Evolutionary conservation across 257 asterid genomes (phyloP), one percentile per base, ranked within the genome.

Genomic region (Verbascum thapsus): DNA sequence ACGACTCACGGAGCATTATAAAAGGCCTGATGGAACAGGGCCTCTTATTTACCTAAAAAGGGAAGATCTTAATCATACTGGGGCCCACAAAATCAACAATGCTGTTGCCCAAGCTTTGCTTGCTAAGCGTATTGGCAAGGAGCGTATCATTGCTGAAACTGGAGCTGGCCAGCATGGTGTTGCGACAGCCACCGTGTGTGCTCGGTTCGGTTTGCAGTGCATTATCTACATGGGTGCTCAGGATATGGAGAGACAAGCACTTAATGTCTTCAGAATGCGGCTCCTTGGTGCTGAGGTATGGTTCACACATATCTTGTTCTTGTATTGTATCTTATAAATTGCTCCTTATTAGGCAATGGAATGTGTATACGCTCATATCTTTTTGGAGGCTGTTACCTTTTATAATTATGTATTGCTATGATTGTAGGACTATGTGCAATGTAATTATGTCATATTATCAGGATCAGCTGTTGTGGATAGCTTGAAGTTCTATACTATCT

Each of bases 151-250:
- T 50, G 91, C 88, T 44, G 88, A 81, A 67, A 84, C 91, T 35
- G 91, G 91, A 26, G 91, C 91, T 54, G 91, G 91, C 53, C 91
- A 84, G 72, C 91, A 84, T 69, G 91, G 91, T 58, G 91, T 84
- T 70, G 91, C 91, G 22, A 81, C 86, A 0, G 88, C 88, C 23
- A 81, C 91, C 10, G 91, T 79, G 41, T 84, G 91, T 73, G 91
- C 91, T 66, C 79, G 88, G 48, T 81, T 81, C 66, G 91, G 91
- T 1, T 63, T 81, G 79, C 58, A 77, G n/a, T 84, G 88, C 52
- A 23, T 81, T 18, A 73, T 81, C 40, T 84, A 81, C 72, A 84
- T 84, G 91, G 91, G 91, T 65, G 88, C 86, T 51, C 91, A 81
- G 63, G 91, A 84, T 61, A 84, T 84, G 91, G 91, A 84, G 81